Percentiles rank a stretch among this genome's conserved stretches.
Conservation (phyloP, 495 filamentous ascomycete species). For the Tuber microsphaerosporum region DNA sequence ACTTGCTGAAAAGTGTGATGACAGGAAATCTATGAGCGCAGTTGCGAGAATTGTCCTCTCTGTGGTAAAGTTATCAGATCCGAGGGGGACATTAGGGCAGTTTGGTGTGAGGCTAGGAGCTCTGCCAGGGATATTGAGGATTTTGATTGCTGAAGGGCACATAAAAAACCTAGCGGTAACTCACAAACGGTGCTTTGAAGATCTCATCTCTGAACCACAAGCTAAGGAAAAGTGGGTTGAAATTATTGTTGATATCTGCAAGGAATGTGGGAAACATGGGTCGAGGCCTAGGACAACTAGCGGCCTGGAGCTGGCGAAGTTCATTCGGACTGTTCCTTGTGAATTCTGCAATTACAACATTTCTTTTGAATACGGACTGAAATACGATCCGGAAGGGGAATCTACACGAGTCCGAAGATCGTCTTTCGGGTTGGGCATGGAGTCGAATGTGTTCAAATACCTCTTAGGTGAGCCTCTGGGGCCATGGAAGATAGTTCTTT, state of each 20-base stretch:
- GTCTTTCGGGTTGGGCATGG: neutral
- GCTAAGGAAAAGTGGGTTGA: neutral
- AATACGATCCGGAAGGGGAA: neutral
- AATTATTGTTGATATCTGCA: neutral
- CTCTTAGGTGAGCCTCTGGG: too few species aligned
- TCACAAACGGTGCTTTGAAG: too few species aligned
- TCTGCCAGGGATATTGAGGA: too few species aligned
- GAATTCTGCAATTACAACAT: neutral
- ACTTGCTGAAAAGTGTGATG: too few species aligned
- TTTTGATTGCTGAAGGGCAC: too few species aligned
- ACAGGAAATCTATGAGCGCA: too few species aligned
- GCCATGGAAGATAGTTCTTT: neutral
- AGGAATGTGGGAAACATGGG: neutral
- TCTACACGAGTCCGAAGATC: neutral
- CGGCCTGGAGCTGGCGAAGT: neutral
- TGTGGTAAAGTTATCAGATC: slow-evolving; percentile 7
- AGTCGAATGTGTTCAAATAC: neutral
- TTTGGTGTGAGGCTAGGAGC: slow-evolving; percentile 15
- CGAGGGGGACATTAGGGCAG: neutral
- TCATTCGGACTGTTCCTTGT: neutral
- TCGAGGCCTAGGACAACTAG: neutral
- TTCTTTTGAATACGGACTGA: neutral
- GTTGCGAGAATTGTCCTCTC: neutral
- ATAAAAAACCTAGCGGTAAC: too few species aligned
- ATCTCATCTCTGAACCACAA: neutral